phyloP scores from a whole-genome alignment of 768 basidiomycete species.

The Suillus subluteus region DNA sequence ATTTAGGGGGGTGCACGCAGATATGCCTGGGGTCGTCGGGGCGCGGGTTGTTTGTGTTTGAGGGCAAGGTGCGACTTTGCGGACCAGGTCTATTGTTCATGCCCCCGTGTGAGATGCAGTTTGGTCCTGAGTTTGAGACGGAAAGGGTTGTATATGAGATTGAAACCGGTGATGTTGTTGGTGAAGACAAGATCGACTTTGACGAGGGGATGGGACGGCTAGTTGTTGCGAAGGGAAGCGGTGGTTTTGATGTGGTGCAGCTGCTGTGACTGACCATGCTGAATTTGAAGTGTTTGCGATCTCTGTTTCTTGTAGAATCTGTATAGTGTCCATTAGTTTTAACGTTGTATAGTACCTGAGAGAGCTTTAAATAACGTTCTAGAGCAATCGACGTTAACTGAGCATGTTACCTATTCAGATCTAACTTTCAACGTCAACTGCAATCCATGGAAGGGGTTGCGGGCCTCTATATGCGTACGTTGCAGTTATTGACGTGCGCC shows the following conservation, averaged over 20 bases:
- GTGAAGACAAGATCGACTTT: constrained; percentile 31
- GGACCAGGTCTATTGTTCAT: constrained; percentile 24
- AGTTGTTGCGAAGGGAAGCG: constrained; percentile 27
- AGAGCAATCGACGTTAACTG: neutral
- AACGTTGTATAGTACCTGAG: too few species aligned
- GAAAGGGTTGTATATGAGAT: constrained; percentile 22
- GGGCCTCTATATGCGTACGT: neutral
- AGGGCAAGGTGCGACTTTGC: constrained; percentile 25
- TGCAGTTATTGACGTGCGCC: neutral
- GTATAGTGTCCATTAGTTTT: neutral
- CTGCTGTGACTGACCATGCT: constrained; percentile 9
- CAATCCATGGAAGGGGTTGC: neutral
- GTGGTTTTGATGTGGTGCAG: constrained; percentile 32
- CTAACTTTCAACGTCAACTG: neutral
- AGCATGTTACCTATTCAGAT: neutral
- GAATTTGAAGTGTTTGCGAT: neutral
- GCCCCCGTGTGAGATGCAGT: constrained; percentile 33
- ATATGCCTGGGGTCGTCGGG: constrained; percentile 31
- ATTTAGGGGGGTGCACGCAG: constrained; percentile 16
- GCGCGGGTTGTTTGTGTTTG: constrained; percentile 30
- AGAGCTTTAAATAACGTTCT: neutral
- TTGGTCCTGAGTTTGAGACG: constrained; percentile 31
- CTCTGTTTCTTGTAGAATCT: neutral
- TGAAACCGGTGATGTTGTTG: constrained; percentile 2
- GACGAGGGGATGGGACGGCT: constrained; percentile 37